These are phyloP conservation scores for Pelargonium australe DNA, from an alignment of 441 rosid genomes.

Conservation along the genomic window DNA sequence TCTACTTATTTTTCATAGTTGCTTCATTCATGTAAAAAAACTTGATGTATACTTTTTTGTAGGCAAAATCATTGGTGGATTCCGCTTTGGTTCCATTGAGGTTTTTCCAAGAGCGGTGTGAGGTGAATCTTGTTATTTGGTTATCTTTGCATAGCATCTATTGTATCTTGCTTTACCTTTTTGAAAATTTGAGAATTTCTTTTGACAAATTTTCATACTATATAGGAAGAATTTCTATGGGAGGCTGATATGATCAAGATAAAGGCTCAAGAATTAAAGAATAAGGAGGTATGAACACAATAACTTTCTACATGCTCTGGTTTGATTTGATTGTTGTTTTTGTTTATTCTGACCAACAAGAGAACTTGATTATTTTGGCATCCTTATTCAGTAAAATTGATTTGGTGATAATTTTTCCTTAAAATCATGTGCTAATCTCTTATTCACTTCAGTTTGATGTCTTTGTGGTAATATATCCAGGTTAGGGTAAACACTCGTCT, in stretches of 20 bases:
- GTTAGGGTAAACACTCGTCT: conserved; percentile 98
- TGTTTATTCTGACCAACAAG: background rate
- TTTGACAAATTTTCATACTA: conserved; percentile 18
- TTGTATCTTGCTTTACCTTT: conserved; percentile 11
- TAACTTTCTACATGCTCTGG: conserved; percentile 6
- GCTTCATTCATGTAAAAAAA: background rate
- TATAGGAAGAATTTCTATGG: conserved; percentile 96
- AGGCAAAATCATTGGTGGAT: conserved; percentile 98
- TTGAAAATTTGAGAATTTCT: conserved; percentile 5
- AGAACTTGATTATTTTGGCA: background rate
- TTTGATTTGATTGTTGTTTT: background rate
- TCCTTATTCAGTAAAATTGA: background rate
- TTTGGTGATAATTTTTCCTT: background rate
- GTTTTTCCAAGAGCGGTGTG: conserved; percentile 95
- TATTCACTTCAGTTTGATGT: conserved; percentile 8
- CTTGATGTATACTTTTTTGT: conserved; percentile 12
- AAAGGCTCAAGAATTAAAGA: conserved; percentile 96
- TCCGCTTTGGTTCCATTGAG: conserved; percentile 78
- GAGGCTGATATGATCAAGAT: conserved; percentile 99
- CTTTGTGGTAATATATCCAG: conserved; percentile 42
- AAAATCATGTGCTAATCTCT: background rate
- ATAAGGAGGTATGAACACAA: conserved; percentile 78
- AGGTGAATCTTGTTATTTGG: conserved; percentile 42
- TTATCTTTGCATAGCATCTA: conserved; percentile 12
- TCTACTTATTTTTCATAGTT: conserved; percentile 5